Evolutionary conservation across 306 rosid species (phyloP).

Genomic region (Boehmeria nivea): DNA sequence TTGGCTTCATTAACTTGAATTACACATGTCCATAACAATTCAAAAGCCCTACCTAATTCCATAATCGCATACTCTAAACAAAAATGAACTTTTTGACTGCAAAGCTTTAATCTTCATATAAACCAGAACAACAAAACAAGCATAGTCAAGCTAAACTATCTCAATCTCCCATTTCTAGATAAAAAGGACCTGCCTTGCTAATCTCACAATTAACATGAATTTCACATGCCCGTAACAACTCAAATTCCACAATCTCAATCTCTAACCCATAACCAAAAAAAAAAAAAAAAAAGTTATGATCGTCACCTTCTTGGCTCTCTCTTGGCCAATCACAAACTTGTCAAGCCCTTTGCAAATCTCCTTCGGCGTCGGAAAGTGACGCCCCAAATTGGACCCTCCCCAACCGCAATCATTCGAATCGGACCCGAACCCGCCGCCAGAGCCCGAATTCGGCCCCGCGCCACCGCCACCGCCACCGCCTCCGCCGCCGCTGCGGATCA

Average conservation of each 20-base stretch:
- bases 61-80: background rate
- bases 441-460: conserved; percentile 41
- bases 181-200: too few species aligned
- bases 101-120: too few species aligned
- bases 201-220: too few species aligned
- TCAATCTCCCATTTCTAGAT: too few species aligned
- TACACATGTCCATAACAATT: background rate
- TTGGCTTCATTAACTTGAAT: background rate
- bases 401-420: conserved; percentile 59
- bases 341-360: conserved; percentile 89
- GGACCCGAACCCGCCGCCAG: conserved; percentile 51
- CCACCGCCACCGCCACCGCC: conserved; percentile 42
- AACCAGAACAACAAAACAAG: too few species aligned
- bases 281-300: background rate
- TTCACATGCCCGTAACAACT: background rate
- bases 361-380: conserved; percentile 85
- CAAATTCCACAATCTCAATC: background rate
- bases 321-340: conserved; percentile 93
- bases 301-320: conserved; percentile 81
- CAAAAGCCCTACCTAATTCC: background rate
- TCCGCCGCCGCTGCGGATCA: conserved; percentile 37
- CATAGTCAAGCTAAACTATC: too few species aligned
- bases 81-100: background rate
- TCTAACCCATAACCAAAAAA: background rate
- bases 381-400: conserved; percentile 88